A percentile compares a stretch with the other conserved stretches of the same genome.
These are phyloP conservation scores for Brassica balearica DNA, from an alignment of 441 rosid genomes.

Conservation along the genomic window DNA sequence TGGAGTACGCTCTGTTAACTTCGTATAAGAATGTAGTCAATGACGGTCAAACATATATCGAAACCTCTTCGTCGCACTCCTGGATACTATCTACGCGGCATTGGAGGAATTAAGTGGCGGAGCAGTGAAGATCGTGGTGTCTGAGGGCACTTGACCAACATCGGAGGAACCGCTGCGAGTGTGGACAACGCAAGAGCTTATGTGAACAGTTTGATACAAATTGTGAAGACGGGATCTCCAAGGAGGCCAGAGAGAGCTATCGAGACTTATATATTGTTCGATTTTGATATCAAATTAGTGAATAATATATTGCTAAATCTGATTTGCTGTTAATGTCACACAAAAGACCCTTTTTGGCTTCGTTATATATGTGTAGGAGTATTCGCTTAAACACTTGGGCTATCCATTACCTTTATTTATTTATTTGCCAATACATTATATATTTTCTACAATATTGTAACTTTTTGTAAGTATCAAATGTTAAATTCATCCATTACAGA, in stretches of 20 bases:
- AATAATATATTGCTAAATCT: no score
- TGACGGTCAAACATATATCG: slow-evolving; percentile 37
- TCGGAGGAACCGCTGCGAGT: slow-evolving; percentile 44
- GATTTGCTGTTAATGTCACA: no score
- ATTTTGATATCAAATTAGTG: background rate
- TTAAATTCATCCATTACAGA: no score
- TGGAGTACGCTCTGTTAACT: slow-evolving; percentile 50
- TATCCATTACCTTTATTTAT: no score
- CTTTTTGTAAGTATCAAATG: no score
- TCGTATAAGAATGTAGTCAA: slow-evolving; percentile 34
- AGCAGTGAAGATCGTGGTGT: slow-evolving; percentile 50
- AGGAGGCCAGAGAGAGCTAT: slow-evolving; percentile 50
- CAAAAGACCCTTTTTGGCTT: no score
- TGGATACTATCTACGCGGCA: slow-evolving; percentile 53
- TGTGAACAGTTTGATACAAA: slow-evolving; percentile 49
- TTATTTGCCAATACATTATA: no score
- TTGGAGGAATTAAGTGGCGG: slow-evolving; percentile 50
- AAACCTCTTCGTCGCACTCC: slow-evolving; percentile 52
- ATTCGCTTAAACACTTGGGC: no score
- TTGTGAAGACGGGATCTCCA: slow-evolving; percentile 55
- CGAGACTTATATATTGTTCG: slow-evolving; percentile 44
- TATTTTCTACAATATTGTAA: no score
- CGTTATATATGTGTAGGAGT: no score
- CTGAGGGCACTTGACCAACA: slow-evolving; percentile 61
- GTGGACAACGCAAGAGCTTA: slow-evolving; percentile 52